These are phyloP conservation scores for Apiospora malaysiana DNA, from an alignment of 2,329 filamentous ascomycete species.

Conservation along the genomic window DNA sequence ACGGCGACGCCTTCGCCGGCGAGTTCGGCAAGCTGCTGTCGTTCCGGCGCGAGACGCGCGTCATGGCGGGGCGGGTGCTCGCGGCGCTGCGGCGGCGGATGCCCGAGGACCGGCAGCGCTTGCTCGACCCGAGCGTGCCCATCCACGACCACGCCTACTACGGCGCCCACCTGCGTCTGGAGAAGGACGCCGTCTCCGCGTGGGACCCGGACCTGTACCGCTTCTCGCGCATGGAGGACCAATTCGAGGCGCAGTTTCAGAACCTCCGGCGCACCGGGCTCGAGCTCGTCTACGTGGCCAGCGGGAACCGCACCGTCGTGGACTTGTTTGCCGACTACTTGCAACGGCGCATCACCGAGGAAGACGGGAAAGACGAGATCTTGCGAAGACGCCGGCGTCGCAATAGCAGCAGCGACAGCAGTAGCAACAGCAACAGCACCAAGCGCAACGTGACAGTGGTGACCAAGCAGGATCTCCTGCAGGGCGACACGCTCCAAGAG, in stretches of 20 bases:
- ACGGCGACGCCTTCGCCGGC: constrained; percentile 41
- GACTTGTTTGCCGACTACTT: constrained; percentile 33
- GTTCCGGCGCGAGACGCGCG: constrained; percentile 39
- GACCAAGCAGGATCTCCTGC: constrained; percentile 40
- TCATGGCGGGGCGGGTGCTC: constrained; percentile 37
- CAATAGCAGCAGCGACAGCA: not conserved
- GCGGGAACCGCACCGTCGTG: constrained; percentile 37
- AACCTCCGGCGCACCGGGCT: constrained; percentile 35
- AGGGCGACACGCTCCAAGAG: constrained; percentile 26
- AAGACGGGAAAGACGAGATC: not conserved
- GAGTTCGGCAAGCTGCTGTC: constrained; percentile 43
- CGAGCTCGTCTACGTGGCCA: constrained; percentile 38
- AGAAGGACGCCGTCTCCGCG: constrained; percentile 39
- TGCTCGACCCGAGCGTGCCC: constrained; percentile 33
- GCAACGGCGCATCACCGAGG: constrained; percentile 21
- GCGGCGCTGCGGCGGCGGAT: constrained; percentile 29
- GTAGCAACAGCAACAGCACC: not conserved
- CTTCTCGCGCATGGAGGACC: constrained; percentile 39
- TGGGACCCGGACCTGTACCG: constrained; percentile 39
- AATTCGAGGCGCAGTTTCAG: constrained; percentile 38
- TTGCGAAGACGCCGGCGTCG: not conserved
- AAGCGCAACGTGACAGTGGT: constrained; percentile 35
- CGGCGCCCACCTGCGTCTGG: constrained; percentile 41
- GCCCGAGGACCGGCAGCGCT: not conserved
- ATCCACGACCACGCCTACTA: constrained; percentile 37